These are phyloP conservation scores for Aspergillus haitiensis DNA, from an alignment of 495 filamentous ascomycete genomes.

Conservation along the genomic window DNA sequence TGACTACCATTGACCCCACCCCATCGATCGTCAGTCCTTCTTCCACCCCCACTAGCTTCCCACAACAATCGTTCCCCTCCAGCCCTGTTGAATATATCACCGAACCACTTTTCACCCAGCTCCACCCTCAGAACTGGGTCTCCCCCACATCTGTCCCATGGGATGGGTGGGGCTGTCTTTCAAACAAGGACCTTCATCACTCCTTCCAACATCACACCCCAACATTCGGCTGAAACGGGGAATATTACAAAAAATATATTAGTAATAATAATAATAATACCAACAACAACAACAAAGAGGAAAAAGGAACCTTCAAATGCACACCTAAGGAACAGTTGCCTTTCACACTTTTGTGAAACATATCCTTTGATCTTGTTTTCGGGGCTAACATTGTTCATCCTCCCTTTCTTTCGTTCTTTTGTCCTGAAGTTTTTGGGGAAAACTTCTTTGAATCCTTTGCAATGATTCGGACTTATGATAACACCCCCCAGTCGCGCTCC, in stretches of 20 bases:
- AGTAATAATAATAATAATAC: neutral
- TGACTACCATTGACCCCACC: slow-evolving; percentile 19
- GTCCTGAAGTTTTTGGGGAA: too few species aligned
- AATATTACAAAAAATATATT: too few species aligned
- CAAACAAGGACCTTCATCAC: neutral
- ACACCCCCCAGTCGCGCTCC: too few species aligned
- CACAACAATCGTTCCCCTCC: slow-evolving; percentile 8
- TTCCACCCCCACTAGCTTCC: slow-evolving; percentile 8
- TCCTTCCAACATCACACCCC: slow-evolving; percentile 1
- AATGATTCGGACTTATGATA: too few species aligned
- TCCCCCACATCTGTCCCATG: slow-evolving; percentile 37
- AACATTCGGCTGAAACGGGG: neutral
- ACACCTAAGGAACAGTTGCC: too few species aligned
- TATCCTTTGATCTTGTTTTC: too few species aligned
- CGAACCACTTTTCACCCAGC: slow-evolving; percentile 27
- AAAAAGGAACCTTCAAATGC: too few species aligned
- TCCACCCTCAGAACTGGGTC: slow-evolving; percentile 43
- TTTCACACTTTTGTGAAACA: too few species aligned
- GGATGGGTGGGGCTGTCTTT: slow-evolving; percentile 28
- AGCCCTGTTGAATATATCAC: slow-evolving; percentile 12
- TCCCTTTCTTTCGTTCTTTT: too few species aligned
- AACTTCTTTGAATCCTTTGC: too few species aligned
- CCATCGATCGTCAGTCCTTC: slow-evolving; percentile 19
- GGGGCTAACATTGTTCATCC: too few species aligned
- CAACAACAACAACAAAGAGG: too few species aligned